These are phyloP conservation scores for Selaginella tamariscina DNA, from an alignment of 75 land plant genomes.

Conservation along the genomic window DNA sequence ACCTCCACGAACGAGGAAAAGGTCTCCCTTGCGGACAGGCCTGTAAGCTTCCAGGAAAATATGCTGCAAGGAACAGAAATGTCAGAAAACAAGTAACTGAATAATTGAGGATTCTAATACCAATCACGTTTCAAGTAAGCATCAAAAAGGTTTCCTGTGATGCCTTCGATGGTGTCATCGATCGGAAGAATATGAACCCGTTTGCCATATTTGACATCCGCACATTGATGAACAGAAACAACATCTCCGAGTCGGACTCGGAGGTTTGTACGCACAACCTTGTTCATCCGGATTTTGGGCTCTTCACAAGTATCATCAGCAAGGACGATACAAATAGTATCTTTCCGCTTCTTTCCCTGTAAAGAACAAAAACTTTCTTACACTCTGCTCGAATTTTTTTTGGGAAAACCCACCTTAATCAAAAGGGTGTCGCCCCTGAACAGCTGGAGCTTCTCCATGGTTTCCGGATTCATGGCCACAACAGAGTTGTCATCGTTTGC, in stretches of 20 bases:
- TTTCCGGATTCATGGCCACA: constrained; percentile 52
- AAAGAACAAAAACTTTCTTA: not conserved
- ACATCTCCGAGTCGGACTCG: constrained; percentile 79
- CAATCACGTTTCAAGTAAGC: constrained; percentile 52
- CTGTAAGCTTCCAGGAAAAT: constrained; percentile 67
- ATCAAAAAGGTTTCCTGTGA: constrained; percentile 71
- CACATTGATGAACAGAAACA: constrained; percentile 74
- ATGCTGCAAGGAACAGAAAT: constrained; percentile 36
- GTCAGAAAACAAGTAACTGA: constrained; percentile 9
- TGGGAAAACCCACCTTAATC: constrained; percentile 35
- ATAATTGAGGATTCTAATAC: too few species aligned
- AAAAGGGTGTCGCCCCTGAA: constrained; percentile 70
- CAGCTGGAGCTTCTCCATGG: constrained; percentile 77
- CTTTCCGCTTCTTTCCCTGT: constrained; percentile 77
- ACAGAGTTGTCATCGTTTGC: constrained; percentile 78
- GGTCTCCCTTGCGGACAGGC: constrained; percentile 69
- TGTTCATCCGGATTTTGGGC: constrained; percentile 79
- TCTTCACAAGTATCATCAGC: constrained; percentile 79
- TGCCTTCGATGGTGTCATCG: constrained; percentile 66
- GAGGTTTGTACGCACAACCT: constrained; percentile 61
- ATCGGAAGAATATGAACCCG: constrained; percentile 70
- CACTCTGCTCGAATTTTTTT: not conserved
- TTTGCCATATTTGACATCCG: constrained; percentile 72
- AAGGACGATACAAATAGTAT: constrained; percentile 72
- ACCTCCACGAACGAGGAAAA: constrained; percentile 73